phyloP scores from a whole-genome alignment of 805 yeast species.

The Tetrapisispora pingtungensis region DNA sequence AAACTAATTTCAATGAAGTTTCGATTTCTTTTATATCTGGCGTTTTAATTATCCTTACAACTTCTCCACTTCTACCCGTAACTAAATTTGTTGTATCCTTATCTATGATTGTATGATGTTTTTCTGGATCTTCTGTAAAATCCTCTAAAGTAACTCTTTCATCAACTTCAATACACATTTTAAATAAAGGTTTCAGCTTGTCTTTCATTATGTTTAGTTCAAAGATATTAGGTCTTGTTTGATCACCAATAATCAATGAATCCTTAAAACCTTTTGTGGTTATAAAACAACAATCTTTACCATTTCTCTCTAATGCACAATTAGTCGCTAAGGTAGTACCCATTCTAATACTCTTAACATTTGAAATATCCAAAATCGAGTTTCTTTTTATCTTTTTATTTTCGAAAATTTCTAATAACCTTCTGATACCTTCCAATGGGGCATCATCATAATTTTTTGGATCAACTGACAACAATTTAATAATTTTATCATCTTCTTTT shows the following conservation, averaged over 20 bases:
- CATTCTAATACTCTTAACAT: constrained; percentile 64
- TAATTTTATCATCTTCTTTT: constrained; percentile 47
- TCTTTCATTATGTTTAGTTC: constrained; percentile 69
- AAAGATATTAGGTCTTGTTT: constrained; percentile 82
- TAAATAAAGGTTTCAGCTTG: constrained; percentile 47
- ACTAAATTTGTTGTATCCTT: constrained; percentile 26
- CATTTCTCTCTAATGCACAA: constrained; percentile 86
- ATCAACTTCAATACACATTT: constrained; percentile 71
- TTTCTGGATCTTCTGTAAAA: constrained; percentile 61
- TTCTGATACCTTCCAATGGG: constrained; percentile 82
- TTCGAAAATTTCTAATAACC: constrained; percentile 55
- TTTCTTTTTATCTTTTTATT: constrained; percentile 48
- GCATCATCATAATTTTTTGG: constrained; percentile 85
- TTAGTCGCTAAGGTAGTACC: constrained; percentile 96
- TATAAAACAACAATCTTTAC: constrained; percentile 74
- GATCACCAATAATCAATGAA: constrained; percentile 76
- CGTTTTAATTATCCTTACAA: constrained; percentile 42
- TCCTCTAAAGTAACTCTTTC: constrained; percentile 83
- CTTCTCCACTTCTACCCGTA: constrained; percentile 59
- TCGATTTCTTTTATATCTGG: constrained; percentile 40
- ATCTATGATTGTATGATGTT: constrained; percentile 16
- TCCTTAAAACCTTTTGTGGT: constrained; percentile 88
- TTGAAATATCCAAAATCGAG: constrained; percentile 48
- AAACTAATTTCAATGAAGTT: constrained; percentile 35
- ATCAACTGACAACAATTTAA: constrained; percentile 80